Percentiles rank a stretch among this genome's conserved stretches.
These are phyloP conservation scores for Magnolia changhungtana DNA, from an alignment of 164 flowering plant species.

Conservation along the genomic window DNA sequence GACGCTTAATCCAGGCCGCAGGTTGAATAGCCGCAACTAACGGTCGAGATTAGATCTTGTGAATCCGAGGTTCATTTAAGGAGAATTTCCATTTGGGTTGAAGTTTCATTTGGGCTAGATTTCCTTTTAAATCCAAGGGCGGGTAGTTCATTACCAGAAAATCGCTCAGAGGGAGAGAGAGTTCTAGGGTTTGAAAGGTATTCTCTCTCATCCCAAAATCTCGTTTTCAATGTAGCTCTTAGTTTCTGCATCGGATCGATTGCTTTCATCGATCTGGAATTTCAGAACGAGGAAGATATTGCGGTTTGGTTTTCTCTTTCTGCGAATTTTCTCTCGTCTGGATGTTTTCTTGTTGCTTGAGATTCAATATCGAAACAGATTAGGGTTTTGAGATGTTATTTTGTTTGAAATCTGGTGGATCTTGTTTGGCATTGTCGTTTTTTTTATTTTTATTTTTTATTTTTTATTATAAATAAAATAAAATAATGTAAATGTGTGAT, in stretches of 20 bases:
- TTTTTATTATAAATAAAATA: too few relatives aligned
- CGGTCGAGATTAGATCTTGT: neutral
- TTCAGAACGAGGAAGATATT: too few relatives aligned
- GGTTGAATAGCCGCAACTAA: neutral
- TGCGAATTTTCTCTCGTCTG: neutral
- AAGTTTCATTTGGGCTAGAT: neutral
- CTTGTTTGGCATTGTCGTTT: neutral
- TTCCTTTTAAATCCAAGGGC: neutral
- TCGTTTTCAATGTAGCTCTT: neutral
- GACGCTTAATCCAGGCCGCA: neutral
- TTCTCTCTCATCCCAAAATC: neutral
- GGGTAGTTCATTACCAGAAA: neutral
- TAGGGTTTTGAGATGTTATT: neutral
- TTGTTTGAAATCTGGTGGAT: neutral
- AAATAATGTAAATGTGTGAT: too few relatives aligned
- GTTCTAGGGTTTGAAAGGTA: neutral
- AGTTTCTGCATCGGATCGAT: neutral
- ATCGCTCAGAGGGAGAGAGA: neutral
- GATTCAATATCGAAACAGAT: neutral
- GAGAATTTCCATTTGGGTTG: neutral
- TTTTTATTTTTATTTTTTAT: too few relatives aligned
- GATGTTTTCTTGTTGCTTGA: neutral
- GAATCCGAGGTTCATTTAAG: neutral
- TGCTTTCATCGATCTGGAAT: neutral
- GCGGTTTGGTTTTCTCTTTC: too few relatives aligned